Evolutionary conservation across 345 rosid genomes (phyloP).

Genomic region (Carallia pectinifolia): DNA sequence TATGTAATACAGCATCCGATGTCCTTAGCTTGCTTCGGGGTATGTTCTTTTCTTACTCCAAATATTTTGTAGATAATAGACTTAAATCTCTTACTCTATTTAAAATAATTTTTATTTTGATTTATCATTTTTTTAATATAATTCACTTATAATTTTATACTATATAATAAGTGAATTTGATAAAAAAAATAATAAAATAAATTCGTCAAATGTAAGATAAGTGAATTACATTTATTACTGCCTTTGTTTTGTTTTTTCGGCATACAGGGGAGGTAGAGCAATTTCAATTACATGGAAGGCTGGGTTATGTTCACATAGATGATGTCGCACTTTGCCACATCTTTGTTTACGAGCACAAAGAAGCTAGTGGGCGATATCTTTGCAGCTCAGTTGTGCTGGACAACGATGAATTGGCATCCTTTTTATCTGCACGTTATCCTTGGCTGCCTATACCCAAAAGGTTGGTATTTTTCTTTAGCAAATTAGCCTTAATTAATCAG

Average conservation of each 20-base stretch:
- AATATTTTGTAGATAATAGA: no score
- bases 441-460: conserved; percentile 57
- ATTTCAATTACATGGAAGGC: conserved; percentile 78
- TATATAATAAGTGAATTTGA: no score
- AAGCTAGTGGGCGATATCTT: conserved; percentile 59
- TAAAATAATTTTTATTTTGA: no score
- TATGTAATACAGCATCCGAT: conserved; percentile 77
- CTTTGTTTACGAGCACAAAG: conserved; percentile 55
- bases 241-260: neutral
- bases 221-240: neutral
- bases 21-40: conserved; percentile 82
- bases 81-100: no score
- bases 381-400: conserved; percentile 62
- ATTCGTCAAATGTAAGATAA: no score
- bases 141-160: no score
- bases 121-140: no score
- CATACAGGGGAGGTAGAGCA: conserved; percentile 58
- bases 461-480: conserved; percentile 19
- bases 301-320: conserved; percentile 93
- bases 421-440: conserved; percentile 60
- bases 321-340: conserved; percentile 79
- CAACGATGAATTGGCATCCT: conserved; percentile 47
- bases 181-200: no score
- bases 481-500: neutral
- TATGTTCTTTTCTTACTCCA: conserved; percentile 6